Base-by-base conservation (phyloP, 2,329 filamentous ascomycete species). In the Verticillium dahliae region DNA sequence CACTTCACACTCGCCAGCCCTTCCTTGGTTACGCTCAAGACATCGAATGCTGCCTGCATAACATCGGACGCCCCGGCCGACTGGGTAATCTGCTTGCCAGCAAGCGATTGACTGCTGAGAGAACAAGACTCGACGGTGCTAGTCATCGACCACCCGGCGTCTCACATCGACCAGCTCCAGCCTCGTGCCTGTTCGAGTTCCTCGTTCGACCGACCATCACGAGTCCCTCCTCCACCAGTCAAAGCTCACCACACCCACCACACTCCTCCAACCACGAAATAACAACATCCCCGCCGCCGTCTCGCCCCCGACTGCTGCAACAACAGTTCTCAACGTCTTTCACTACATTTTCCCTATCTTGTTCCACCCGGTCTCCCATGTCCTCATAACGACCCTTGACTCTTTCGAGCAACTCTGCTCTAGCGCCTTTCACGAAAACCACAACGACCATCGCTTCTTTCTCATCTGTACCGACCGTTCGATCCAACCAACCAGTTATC, bases 341-440 rank as follows among this genome's bases (percentile, higher is more conserved):
- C 54, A 37, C 54, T 62, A 59, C 54, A 27, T 58, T 58, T 61
- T 69, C 57, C 27, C 45, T 50, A 50, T 50, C 18, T 27, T 54
- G 41, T 57, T 34, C 65, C 72, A 64, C 60, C 62, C 59, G 62
- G 58, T 64, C 69, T 68, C 72, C 71, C 70, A 79, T 79, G 77
- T 78, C 71, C 70, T 72, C 67, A 74, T 79, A 79, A 79, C 77
- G 76, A 75, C 71, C 70, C 69, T 67, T 70, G 71, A 70, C 67
- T 68, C 67, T 72, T 74, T 60, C 41, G 38, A 61, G 65, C 59
- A 60, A 22, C 56, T 39, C 52, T 50, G 65, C 65, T 62, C 63
- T 50, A 54, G 18, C 55, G 57, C 55, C 59, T 61, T 61, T 65
- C 61, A 60, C 39, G 31, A 58, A 33, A 64, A 18, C 50, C 57